A percentile compares a stretch with the other conserved stretches of the same genome.
These are phyloP conservation scores for Heliocybe sulcata DNA, from an alignment of 1,284 basidiomycete species.

Conservation along the genomic window DNA sequence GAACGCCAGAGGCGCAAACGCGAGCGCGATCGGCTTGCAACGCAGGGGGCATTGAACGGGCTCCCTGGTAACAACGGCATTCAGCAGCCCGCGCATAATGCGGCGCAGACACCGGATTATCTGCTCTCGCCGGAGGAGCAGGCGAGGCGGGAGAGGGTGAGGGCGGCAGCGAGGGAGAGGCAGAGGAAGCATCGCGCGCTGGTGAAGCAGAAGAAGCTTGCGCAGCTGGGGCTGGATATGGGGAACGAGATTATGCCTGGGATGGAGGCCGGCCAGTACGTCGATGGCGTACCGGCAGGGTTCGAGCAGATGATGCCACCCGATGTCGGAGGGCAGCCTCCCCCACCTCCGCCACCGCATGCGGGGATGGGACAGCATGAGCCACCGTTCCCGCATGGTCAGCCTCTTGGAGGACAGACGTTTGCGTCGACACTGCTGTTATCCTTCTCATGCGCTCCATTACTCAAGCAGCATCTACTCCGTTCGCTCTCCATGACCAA, in stretches of 20 bases:
- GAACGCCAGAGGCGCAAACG: slow-evolving; percentile 74
- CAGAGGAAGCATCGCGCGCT: slow-evolving; percentile 72
- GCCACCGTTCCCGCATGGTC: slow-evolving; percentile 39
- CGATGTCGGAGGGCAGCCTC: slow-evolving; percentile 33
- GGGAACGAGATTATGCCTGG: slow-evolving; percentile 55
- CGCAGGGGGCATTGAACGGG: background rate
- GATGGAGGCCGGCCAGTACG: slow-evolving; percentile 56
- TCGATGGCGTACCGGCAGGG: slow-evolving; percentile 47
- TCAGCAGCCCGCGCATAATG: background rate
- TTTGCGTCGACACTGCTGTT: slow-evolving; percentile 67
- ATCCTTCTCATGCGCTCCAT: slow-evolving; percentile 62
- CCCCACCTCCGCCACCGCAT: slow-evolving; percentile 14
- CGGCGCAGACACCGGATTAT: slow-evolving; percentile 17
- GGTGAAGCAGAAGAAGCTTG: slow-evolving; percentile 70
- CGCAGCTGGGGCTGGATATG: slow-evolving; percentile 71
- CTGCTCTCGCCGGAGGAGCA: slow-evolving; percentile 52
- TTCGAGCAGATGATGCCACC: slow-evolving; percentile 50
- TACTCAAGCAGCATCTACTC: slow-evolving; percentile 67
- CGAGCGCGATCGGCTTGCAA: slow-evolving; percentile 50
- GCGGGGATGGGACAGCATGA: slow-evolving; percentile 21
- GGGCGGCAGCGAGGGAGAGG: slow-evolving; percentile 65
- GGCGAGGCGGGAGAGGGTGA: slow-evolving; percentile 56
- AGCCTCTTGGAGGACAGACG: slow-evolving; percentile 48
- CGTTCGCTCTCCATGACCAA: slow-evolving; percentile 65
- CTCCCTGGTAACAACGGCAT: background rate